Conservation (phyloP, 164 flowering plant species). For the Stephania japonica region DNA sequence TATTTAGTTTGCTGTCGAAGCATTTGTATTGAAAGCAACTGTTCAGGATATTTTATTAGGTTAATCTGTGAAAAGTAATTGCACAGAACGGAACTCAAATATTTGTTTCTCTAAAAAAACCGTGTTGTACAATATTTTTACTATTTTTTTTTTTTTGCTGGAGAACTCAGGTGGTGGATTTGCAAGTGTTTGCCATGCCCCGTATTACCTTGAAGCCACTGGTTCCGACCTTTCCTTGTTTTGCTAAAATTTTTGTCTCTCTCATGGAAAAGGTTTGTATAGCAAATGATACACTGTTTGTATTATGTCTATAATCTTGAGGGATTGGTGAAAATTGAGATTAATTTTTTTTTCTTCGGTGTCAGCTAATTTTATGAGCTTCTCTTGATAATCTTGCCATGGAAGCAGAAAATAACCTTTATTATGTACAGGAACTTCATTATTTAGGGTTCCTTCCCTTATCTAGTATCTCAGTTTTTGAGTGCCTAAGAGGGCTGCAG, state of each 20-base stretch:
- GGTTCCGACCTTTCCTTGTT: constrained; percentile 92
- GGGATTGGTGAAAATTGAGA: background rate
- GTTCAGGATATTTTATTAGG: constrained; percentile 23
- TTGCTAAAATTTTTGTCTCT: constrained; percentile 75
- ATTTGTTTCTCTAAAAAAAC: background rate
- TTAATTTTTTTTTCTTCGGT: background rate
- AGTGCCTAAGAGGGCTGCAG: background rate
- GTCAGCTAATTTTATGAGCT: background rate
- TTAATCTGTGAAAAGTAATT: background rate
- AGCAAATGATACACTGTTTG: too few species aligned
- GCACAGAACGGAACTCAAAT: background rate
- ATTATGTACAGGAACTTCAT: background rate
- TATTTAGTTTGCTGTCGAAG: constrained; percentile 41
- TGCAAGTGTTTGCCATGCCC: constrained; percentile 91
- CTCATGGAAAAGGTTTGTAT: constrained; percentile 86
- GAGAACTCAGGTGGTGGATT: constrained; percentile 67
- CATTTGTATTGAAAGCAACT: constrained; percentile 80
- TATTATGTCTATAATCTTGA: background rate
- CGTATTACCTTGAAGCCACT: constrained; percentile 93
- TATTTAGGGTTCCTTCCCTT: background rate
- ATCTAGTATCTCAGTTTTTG: background rate
- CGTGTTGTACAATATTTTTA: background rate
- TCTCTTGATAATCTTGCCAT: background rate
- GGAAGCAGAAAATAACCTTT: background rate
- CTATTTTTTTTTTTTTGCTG: constrained; percentile 11